Evolutionary conservation across 2,329 filamentous ascomycete genomes (phyloP).

Genomic region (Alternaria sp.): DNA sequence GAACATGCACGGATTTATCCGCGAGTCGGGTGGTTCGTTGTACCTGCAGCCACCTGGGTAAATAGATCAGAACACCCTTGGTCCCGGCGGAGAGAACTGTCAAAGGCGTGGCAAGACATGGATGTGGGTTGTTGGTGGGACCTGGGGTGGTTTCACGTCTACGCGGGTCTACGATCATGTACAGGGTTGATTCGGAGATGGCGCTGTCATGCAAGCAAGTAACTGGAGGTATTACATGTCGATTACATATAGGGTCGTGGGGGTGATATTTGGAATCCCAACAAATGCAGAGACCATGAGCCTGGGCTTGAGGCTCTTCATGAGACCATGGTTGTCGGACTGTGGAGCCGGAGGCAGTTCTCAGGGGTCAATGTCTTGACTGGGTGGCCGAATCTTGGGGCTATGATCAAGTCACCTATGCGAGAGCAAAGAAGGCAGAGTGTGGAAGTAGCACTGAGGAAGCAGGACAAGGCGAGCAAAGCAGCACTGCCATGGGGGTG

Average conservation of each 20-base stretch:
- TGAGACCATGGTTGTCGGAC: neutral
- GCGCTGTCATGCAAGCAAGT: neutral
- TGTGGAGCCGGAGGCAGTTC: neutral
- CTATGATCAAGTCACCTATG: neutral
- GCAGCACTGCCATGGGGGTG: neutral
- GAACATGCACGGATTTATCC: conserved; percentile 15
- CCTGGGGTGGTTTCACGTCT: neutral
- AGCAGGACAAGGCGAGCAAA: neutral
- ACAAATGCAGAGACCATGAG: neutral
- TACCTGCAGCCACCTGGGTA: conserved; percentile 15
- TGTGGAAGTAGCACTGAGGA: neutral
- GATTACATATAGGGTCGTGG: neutral
- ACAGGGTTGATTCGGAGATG: neutral
- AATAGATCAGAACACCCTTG: neutral
- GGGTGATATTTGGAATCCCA: neutral
- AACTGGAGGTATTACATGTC: neutral
- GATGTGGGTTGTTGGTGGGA: neutral
- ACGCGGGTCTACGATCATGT: neutral
- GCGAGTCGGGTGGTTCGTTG: neutral
- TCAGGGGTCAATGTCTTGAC: neutral
- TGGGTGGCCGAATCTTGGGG: neutral
- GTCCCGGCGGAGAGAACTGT: neutral
- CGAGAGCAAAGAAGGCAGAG: neutral
- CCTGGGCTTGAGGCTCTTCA: neutral
- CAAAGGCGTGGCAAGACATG: neutral